Evolutionary conservation across 352 stramenopile species (phyloP), one percentile per base, ranked within the genome.

Genomic region (Achlya hypogyna): DNA sequence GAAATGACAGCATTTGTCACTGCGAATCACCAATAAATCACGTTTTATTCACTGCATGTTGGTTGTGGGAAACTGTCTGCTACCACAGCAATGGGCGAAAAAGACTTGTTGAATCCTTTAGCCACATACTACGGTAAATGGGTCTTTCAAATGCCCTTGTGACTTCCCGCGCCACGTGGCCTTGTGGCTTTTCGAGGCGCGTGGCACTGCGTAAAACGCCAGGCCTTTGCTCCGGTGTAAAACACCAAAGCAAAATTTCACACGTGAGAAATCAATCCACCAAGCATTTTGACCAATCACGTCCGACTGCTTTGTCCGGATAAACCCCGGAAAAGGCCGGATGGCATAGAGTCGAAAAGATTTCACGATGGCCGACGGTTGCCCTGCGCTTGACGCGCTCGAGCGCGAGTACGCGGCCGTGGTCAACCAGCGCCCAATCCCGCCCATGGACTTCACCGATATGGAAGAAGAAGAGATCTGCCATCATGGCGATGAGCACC

Each of bases 391-490:
- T n/a, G 60, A 67, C 29, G 51, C 60, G 22, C 42, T 67, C 14
- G 60, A 67, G 51, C 42, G 60, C 14, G 60, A 67, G 42, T 67
- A 67, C 25, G 42, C 51, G 40, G 45, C 42, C 22, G 42, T 67
- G 10, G 25, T 58, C 22, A 49, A 34, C 43, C 60, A 67, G 47
- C 51, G 51, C 25, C 60, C 60, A 5, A 67, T 67, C 43, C 2
- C 27, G 18, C n/a, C 60, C 23, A 38, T 67, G 1, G 60, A 67
- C 32, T 49, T 16, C 10, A 52, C 20, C 43, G 60, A 67, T 25
- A 53, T 53, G 8, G 60, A 67, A 58, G 54, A 5, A 5, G 60
- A 27, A 3, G 31, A 31, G 10, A n/a, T n/a, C 14, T 56, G 25
- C 25, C 1, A 22, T 16, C 3, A 38, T 20, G 35, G n/a, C 28